phyloP scores from a whole-genome alignment of 352 stramenopile genomes.

The Peronospora farinosa region DNA sequence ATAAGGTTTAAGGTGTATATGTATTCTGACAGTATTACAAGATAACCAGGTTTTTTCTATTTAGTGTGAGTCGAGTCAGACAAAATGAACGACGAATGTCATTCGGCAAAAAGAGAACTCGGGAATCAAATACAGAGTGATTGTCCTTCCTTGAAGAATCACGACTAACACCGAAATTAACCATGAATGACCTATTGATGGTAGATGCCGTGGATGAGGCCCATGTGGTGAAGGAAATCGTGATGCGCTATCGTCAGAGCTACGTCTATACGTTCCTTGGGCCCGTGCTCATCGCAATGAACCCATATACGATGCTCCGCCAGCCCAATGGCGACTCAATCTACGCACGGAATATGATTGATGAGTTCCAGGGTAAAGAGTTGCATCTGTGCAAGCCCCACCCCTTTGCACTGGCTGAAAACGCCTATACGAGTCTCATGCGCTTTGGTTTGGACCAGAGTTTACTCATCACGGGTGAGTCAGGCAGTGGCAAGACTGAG shows the following conservation, averaged over 20 bases:
- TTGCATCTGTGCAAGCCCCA: constrained; percentile 78
- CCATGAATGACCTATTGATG: constrained; percentile 73
- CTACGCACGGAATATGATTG: constrained; percentile 73
- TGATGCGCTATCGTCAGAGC: constrained; percentile 68
- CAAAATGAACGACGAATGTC: constrained; percentile 14
- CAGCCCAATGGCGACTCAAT: constrained; percentile 64
- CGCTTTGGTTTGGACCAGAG: constrained; percentile 79
- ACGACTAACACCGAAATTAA: neutral
- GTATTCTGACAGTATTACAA: neutral
- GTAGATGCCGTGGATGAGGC: constrained; percentile 69
- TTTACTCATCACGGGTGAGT: constrained; percentile 82
- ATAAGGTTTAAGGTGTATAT: neutral
- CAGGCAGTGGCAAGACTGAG: constrained; percentile 90
- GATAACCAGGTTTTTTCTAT: constrained; percentile 5
- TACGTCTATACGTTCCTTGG: constrained; percentile 91
- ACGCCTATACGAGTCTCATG: constrained; percentile 87
- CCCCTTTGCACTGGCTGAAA: constrained; percentile 81
- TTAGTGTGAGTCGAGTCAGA: constrained; percentile 15
- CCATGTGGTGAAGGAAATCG: constrained; percentile 71
- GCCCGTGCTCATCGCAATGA: constrained; percentile 85
- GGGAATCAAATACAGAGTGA: constrained; percentile 14
- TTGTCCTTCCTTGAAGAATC: constrained; percentile 9
- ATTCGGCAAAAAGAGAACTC: constrained; percentile 31
- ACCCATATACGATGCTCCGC: constrained; percentile 84
- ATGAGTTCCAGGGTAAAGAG: constrained; percentile 74